These are phyloP conservation scores for Amanita muscaria DNA, from an alignment of 768 basidiomycete genomes.

Conservation along the genomic window DNA sequence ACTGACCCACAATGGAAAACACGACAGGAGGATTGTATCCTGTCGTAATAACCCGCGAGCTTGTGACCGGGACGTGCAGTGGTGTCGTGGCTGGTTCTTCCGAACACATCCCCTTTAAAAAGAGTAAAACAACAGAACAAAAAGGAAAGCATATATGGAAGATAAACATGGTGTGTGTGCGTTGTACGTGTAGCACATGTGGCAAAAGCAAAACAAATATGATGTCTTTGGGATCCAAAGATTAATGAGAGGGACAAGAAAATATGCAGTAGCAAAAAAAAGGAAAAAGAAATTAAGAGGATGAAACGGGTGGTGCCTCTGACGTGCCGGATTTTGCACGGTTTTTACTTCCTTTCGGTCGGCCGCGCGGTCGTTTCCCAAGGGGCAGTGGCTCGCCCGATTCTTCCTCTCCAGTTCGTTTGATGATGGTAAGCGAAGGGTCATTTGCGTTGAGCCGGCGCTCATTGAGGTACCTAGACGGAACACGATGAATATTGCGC, in stretches of 20 bases:
- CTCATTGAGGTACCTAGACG: slow-evolving; percentile 55
- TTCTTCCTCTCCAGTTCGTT: slow-evolving; percentile 21
- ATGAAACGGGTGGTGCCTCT: slow-evolving; percentile 8
- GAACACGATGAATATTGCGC: too few species aligned
- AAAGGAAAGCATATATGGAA: slow-evolving; percentile 3
- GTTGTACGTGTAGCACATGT: too few species aligned
- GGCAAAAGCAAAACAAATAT: not conserved
- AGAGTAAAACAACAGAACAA: too few species aligned
- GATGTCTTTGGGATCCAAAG: too few species aligned
- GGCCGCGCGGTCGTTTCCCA: slow-evolving; percentile 50
- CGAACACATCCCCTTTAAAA: not conserved
- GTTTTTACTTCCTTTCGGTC: slow-evolving; percentile 69
- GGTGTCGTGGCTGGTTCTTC: not conserved
- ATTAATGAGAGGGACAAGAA: too few species aligned
- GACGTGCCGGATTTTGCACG: slow-evolving; percentile 7
- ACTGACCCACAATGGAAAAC: not conserved
- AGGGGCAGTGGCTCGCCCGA: slow-evolving; percentile 3
- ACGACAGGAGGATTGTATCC: not conserved
- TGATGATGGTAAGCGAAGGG: slow-evolving; percentile 11
- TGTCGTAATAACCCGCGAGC: slow-evolving; percentile 3
- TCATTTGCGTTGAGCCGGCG: slow-evolving; percentile 48
- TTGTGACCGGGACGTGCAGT: not conserved
- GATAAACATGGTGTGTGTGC: too few species aligned
- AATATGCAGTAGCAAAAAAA: too few species aligned
- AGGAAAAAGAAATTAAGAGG: not conserved